A percentile compares a stretch with the other conserved stretches of the same genome.
Evolutionary conservation across 1,284 basidiomycete species (phyloP).

Genomic region (Nidula niveotomentosa): DNA sequence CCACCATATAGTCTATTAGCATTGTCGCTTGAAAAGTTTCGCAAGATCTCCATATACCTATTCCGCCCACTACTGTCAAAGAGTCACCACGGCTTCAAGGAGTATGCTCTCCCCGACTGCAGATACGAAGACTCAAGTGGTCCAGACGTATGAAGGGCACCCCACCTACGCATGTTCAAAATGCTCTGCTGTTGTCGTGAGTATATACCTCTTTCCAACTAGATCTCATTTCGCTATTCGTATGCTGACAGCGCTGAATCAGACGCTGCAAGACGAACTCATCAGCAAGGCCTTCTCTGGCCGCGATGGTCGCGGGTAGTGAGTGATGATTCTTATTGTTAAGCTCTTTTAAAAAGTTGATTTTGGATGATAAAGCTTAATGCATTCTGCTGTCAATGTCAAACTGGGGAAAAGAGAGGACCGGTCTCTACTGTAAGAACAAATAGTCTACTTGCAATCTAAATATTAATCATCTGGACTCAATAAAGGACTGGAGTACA

Average conservation of each 20-base stretch:
- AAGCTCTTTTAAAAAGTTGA: not conserved
- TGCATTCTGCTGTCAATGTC: conserved; percentile 78
- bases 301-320: conserved; percentile 82
- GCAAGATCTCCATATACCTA: too few relatives aligned
- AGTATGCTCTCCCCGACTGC: conserved; percentile 13
- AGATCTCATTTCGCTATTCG: not conserved
- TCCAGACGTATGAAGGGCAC: conserved; percentile 54
- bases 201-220: conserved; percentile 19
- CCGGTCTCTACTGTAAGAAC: conserved; percentile 65
- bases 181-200: conserved; percentile 66
- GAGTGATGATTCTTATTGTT: conserved; percentile 26
- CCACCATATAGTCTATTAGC: too few relatives aligned
- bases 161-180: conserved; percentile 64
- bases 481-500: conserved; percentile 75
- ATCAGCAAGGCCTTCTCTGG: conserved; percentile 87
- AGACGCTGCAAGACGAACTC: conserved; percentile 84
- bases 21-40: too few relatives aligned
- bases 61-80: too few relatives aligned
- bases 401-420: conserved; percentile 77
- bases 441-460: not conserved
- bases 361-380: conserved; percentile 45
- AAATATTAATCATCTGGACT: not conserved
- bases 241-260: not conserved
- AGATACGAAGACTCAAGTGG: conserved; percentile 50
- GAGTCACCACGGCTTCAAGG: too few relatives aligned